Base-by-base conservation (phyloP, 2,329 filamentous ascomycete species). In the Ophiostoma sp. region DNA sequence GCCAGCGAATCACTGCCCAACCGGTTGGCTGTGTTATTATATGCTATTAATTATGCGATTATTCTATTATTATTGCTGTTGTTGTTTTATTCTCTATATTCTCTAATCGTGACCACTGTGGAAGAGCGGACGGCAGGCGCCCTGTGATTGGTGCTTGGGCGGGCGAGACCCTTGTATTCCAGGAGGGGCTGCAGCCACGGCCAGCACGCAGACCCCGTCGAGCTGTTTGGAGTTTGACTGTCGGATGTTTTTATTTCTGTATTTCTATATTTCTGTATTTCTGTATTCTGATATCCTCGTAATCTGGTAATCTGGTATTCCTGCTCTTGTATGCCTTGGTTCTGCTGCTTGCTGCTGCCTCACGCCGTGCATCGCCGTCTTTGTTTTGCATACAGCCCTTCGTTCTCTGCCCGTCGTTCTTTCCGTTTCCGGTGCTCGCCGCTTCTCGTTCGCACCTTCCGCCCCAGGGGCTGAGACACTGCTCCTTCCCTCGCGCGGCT, bases 1-100 rank as follows among this genome's bases (percentile, higher is more conserved):
- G 58, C 58, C 58, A 41, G 58, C 58, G n/a, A 41, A 62, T 14
- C 58, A 62, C 14, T 62, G 52, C 52, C 52, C 18, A 58, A 58
- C 18, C n/a, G 49, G n/a, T 6, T 55, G 6, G 3, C 8, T 12
- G 18, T 36, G 55, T 6, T 38, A 14, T 41, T 27, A 27, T 27
- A 1, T 27, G 27, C 1, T 27, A 27, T 62, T 62, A 36, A 58
- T 5, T 58, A 4, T 5, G 58, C 45, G 8, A 47, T 49, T n/a
- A 49, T n/a, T 49, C 47, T 49, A 42, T 12, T 41, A 16, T 40
- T 60, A 27, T 27, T 27, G 27, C 9, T 45, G 5, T 12, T 60
- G 7, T 60, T 11, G 5, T 16, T 60, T 60, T 2, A 58, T 38
- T 14, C 18, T 18, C 27, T 9, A 55, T 27, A 27, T 27, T 27